Percentiles rank a stretch among this genome's conserved stretches.
These are phyloP conservation scores for Thraustotheca clavata DNA, from an alignment of 352 stramenopile genomes.

Conservation along the genomic window DNA sequence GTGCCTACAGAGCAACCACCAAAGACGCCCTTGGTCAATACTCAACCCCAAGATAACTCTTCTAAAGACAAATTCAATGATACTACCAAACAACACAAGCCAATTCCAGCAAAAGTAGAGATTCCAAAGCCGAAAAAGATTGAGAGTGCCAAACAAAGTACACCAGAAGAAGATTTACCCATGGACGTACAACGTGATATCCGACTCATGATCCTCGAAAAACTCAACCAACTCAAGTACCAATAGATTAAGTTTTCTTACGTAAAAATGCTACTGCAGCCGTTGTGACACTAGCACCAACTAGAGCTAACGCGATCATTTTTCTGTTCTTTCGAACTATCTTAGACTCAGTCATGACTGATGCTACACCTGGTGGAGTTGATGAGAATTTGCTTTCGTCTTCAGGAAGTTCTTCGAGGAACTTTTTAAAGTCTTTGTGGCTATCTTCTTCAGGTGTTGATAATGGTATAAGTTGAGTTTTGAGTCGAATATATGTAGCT, in stretches of 20 bases:
- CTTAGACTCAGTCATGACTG: not conserved
- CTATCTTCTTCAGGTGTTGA: not conserved
- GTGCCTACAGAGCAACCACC: not conserved
- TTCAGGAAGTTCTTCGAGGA: not conserved
- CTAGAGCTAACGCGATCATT: not conserved
- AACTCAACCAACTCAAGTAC: not conserved
- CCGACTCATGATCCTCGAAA: not conserved
- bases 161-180: not conserved
- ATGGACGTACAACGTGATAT: not conserved
- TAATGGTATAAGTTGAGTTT: conserved; percentile 26
- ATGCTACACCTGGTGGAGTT: not conserved
- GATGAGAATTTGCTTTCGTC: not conserved
- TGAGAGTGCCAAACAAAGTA: not conserved
- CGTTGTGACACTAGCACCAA: not conserved
- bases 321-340: not conserved
- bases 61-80: too few species aligned
- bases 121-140: not conserved
- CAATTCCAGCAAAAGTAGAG: not conserved
- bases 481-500: conserved; percentile 78
- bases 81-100: not conserved
- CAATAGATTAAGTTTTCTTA: not conserved
- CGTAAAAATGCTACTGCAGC: not conserved
- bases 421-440: not conserved
- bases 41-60: too few species aligned
- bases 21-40: not conserved